These are phyloP conservation scores for Verticillium tricorpus DNA, from an alignment of 2,329 filamentous ascomycete genomes.

Conservation along the genomic window DNA sequence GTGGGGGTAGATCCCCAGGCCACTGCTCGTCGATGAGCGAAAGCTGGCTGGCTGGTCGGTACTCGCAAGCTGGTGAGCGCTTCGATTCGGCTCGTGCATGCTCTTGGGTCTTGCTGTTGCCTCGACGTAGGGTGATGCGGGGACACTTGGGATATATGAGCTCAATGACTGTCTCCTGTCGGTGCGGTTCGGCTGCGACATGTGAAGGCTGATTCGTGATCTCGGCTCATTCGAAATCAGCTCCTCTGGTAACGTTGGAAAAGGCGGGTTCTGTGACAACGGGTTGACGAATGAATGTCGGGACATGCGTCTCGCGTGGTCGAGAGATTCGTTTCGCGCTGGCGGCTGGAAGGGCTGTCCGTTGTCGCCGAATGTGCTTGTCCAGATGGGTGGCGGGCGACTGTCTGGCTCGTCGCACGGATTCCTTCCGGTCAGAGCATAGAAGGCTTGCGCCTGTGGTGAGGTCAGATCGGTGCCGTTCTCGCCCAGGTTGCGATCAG, in stretches of 20 bases:
- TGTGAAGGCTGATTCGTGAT: neutral
- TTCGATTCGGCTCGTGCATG: slow-evolving; percentile 1
- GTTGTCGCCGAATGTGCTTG: slow-evolving; percentile 12
- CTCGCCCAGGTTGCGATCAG: slow-evolving; percentile 51
- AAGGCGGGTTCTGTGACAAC: neutral
- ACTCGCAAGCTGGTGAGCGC: neutral
- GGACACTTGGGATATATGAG: slow-evolving; percentile 10
- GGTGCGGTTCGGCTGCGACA: slow-evolving; percentile 2
- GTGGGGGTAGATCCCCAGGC: slow-evolving; percentile 6
- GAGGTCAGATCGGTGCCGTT: slow-evolving; percentile 29
- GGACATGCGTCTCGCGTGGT: neutral
- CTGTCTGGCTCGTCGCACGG: slow-evolving; percentile 10
- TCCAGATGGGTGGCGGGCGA: slow-evolving; percentile 6
- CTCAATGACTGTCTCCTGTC: slow-evolving; percentile 10
- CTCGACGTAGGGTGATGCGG: neutral
- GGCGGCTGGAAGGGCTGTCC: slow-evolving; percentile 5
- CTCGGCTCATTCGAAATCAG: neutral
- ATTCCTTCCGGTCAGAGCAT: slow-evolving; percentile 17
- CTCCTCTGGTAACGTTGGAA: neutral
- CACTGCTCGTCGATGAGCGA: neutral
- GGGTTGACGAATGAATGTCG: slow-evolving; percentile 2
- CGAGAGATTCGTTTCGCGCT: neutral
- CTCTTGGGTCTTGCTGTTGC: neutral
- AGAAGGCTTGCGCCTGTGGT: slow-evolving; percentile 28
- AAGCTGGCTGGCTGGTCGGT: neutral